Percentiles rank a stretch among this genome's conserved stretches.
Evolutionary conservation across 2,329 filamentous ascomycete species (phyloP).

Genomic region (Cladosporium velox): DNA sequence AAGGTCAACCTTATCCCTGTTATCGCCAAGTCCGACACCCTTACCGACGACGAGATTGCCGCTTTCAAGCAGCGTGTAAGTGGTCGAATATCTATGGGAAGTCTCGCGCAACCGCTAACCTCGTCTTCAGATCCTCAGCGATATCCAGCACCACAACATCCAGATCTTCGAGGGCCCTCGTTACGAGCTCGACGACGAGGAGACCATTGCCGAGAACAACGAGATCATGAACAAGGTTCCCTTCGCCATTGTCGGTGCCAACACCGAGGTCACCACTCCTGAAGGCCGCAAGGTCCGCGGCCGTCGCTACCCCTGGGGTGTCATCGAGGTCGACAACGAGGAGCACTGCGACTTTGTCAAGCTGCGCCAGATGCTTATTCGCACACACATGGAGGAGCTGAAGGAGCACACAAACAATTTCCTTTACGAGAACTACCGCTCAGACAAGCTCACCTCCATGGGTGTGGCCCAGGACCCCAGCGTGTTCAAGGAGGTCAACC

Average conservation of each 20-base stretch:
- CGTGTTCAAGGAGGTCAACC: slow-evolving; percentile 99
- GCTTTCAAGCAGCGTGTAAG: slow-evolving; percentile 95
- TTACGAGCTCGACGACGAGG: slow-evolving; percentile 98
- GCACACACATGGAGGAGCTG: slow-evolving; percentile 99
- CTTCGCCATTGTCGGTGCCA: slow-evolving; percentile 96
- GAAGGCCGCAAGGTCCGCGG: slow-evolving; percentile 96
- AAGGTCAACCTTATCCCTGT: slow-evolving; percentile 99
- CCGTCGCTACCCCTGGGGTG: slow-evolving; percentile 95
- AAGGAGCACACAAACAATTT: slow-evolving; percentile 99
- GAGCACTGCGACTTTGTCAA: slow-evolving; percentile 99
- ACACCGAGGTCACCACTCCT: slow-evolving; percentile 84
- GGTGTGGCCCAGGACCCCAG: slow-evolving; percentile 97
- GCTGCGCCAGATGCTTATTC: slow-evolving; percentile 99
- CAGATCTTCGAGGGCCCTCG: slow-evolving; percentile 98
- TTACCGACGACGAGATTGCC: slow-evolving; percentile 93
- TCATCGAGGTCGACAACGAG: slow-evolving; percentile 99
- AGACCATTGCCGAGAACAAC: slow-evolving; percentile 99
- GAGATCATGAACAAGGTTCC: slow-evolving; percentile 99
- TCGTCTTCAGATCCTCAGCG: slow-evolving; percentile 77
- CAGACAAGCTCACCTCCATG: slow-evolving; percentile 98
- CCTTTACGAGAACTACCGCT: slow-evolving; percentile 99
- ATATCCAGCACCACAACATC: slow-evolving; percentile 95
- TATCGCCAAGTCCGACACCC: slow-evolving; percentile 96
- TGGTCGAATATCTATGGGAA: slow-evolving; percentile 29
- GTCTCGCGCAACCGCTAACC: slow-evolving; percentile 25